Evolutionary conservation across 2,329 filamentous ascomycete genomes (phyloP), one percentile per base, ranked within the genome.

Genomic region (Neospermospora avenae): DNA sequence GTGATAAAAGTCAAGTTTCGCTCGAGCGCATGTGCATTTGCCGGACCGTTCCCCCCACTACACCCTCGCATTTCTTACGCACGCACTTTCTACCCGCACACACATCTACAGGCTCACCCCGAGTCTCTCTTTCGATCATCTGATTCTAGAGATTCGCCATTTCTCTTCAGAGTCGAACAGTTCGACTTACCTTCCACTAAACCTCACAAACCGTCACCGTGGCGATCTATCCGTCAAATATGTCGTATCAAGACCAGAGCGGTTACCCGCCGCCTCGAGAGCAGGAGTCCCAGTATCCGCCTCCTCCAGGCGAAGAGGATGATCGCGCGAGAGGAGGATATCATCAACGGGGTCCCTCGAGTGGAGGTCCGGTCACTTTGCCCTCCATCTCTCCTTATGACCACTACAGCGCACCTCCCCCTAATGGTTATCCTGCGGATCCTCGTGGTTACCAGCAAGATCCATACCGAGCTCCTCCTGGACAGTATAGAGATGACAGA

Each of bases 371-470:
- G 46, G 68, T 72, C 4, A 71, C 68, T 13, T 61, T 73, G 4
- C 71, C 71, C 14, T 68, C 71, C 1, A 71, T 73, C 24, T 67
- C 70, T n/a, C 66, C 65, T 3, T 72, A 72, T 48, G 70, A 72
- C 13, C 59, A 64, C 37, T 64, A 67, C 42, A 68, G 68, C 37
- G 42, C 58, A 13, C 64, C 61, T 41, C 61, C 64, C 28, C 56
- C 65, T 22, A 69, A 67, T 56, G 66, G 66, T 46, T 71, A 70
- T 31, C 25, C 63, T 35, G 62, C 62, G 31, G 67, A 69, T 57
- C 67, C 66, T 34, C 61, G 68, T 31, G 59, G 49, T 45, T 70
- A 69, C 56, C 62, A 64, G 58, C 63, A 59, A 59, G 66, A 69
- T 55, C 64, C 66, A 6, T 72, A 72, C 60, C 57, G 65, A 60